phyloP scores from a whole-genome alignment of 306 rosid genomes.

The Trichosanthes truncata region DNA sequence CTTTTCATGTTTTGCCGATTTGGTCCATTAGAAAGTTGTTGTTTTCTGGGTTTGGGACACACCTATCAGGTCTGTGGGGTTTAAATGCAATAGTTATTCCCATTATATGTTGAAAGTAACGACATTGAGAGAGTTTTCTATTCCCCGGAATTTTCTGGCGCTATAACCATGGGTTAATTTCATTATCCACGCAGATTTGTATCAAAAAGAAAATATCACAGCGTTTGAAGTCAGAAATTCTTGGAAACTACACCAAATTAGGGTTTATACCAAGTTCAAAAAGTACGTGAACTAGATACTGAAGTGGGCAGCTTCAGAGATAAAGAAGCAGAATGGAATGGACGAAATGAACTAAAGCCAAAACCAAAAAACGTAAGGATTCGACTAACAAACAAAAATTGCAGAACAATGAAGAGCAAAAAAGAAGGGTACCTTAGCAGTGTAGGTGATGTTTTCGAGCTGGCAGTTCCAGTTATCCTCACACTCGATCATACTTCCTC shows the following conservation, averaged over 20 bases:
- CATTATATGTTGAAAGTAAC: neutral
- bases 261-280: neutral
- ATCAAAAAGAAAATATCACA: neutral
- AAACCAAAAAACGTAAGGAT: neutral
- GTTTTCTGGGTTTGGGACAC: neutral
- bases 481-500: slow-evolving; percentile 96
- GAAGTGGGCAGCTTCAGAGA: neutral
- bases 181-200: neutral
- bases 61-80: neutral
- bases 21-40: neutral
- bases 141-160: neutral
- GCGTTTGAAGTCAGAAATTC: neutral
- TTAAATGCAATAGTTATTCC: neutral
- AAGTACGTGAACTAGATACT: neutral
- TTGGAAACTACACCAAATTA: neutral
- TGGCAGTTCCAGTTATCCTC: slow-evolving; percentile 99
- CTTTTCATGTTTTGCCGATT: neutral
- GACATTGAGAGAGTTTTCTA: neutral
- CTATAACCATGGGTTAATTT: neutral
- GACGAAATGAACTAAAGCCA: neutral
- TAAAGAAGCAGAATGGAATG: neutral
- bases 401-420: neutral
- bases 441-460: slow-evolving; percentile 95
- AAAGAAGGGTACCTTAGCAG: slow-evolving; percentile 60
- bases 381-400: neutral